Evolutionary conservation across 2,329 filamentous ascomycete species (phyloP).

Genomic region (Thelonectria olida): DNA sequence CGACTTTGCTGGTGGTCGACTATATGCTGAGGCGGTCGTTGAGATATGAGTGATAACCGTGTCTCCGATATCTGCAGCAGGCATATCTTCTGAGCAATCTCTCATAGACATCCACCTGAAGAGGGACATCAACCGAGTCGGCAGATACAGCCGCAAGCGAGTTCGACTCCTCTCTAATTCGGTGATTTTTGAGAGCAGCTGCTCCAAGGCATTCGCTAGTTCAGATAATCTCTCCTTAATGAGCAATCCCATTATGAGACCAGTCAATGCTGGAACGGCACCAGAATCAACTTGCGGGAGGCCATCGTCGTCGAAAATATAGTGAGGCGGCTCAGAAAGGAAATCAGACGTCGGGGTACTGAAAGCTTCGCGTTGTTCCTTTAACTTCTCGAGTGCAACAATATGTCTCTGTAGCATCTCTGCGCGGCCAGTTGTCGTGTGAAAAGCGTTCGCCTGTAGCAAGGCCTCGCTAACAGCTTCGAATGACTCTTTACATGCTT

Average conservation of each 20-base stretch:
- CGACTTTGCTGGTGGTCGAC: not conserved
- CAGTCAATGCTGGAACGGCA: not conserved
- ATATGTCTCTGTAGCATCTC: conserved; percentile 8
- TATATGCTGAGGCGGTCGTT: not conserved
- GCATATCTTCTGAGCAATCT: conserved; percentile 4
- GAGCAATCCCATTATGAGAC: conserved; percentile 7
- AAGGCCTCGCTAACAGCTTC: conserved; percentile 10
- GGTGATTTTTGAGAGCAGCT: not conserved
- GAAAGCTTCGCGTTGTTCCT: conserved; percentile 1
- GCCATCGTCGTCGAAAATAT: conserved; percentile 12
- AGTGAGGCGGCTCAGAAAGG: not conserved
- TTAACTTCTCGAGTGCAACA: not conserved
- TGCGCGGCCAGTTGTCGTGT: not conserved
- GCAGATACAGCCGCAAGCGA: conserved; percentile 6
- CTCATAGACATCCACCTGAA: conserved; percentile 11
- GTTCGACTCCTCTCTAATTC: conserved; percentile 6
- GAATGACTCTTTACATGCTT: conserved; percentile 14
- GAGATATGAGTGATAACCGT: conserved; percentile 11
- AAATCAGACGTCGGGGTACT: not conserved
- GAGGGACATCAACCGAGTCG: not conserved
- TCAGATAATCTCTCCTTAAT: conserved; percentile 13
- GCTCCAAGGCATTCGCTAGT: not conserved
- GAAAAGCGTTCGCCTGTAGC: not conserved
- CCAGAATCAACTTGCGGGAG: not conserved
- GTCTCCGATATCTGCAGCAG: conserved; percentile 11